Base-by-base conservation (phyloP, 2,329 filamentous ascomycete species). In the Cladosporium oxysporum region DNA sequence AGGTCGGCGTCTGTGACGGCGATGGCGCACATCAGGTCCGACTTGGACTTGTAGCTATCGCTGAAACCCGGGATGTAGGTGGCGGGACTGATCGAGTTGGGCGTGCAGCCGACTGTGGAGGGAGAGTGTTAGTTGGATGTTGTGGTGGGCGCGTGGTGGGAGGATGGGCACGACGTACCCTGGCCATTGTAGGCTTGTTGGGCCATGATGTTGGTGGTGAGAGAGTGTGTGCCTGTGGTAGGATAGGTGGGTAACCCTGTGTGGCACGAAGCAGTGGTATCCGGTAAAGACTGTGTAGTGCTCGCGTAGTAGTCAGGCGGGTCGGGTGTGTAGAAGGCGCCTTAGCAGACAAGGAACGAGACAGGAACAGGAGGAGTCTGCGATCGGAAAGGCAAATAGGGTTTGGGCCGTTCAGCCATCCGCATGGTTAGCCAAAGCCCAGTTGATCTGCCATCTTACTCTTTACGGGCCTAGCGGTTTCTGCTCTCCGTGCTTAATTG, bases 31-130 rank as follows among this genome's bases (percentile, higher is more conserved):
- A 55, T 41, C 33, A 55, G 31, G 44, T 52, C 59, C 6, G n/a
- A 18, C 31, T 28, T 35, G 23, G 28, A 16, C 18, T 44, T 47
- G 50, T 55, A 44, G 50, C 35, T n/a, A 21, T 57, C 61, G 61
- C 23, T 57, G 61, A 63, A 63, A 37, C 50, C 50, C 35, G 61
- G 50, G 61, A 63, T 57, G 41, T n/a, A 63, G 50, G 61, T 57
- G 7, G 50, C 50, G 14, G 61, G 61, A 37, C 50, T 57, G 61
- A 63, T 57, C 14, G 61, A 57, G 61, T 35, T 44, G 50, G 61
- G 61, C 26, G 50, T 57, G 61, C 61, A 63, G 57, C 57, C 57
- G 35, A 59, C 57, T 59, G 37, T 55, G 57, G 16, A 31, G 14
- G 52, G 26, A n/a, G 23, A 41, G 57, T 41, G 57, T 59, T 47